These are phyloP conservation scores for Trichoderma sp. DNA, from an alignment of 2,329 filamentous ascomycete species.

Conservation along the genomic window DNA sequence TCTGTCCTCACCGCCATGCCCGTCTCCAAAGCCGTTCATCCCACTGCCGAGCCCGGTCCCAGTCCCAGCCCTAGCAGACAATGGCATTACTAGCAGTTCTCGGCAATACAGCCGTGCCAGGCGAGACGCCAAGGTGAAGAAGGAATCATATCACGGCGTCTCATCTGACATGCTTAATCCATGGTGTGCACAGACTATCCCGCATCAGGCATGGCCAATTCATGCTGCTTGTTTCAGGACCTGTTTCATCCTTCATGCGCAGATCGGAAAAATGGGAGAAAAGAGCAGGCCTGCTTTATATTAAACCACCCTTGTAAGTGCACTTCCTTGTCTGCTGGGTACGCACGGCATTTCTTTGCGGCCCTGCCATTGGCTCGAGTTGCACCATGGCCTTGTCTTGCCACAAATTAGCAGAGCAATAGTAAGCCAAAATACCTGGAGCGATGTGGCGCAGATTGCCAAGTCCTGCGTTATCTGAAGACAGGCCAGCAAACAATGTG, in stretches of 20 bases:
- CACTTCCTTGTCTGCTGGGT: not conserved
- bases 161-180: conserved; percentile 5
- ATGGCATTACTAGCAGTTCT: not conserved
- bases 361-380: not conserved
- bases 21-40: not conserved
- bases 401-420: not conserved
- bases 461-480: not conserved
- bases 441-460: conserved; percentile 5
- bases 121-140: not conserved
- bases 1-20: not conserved
- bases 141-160: conserved; percentile 2
- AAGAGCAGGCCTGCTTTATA: not conserved
- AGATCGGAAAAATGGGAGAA: not conserved
- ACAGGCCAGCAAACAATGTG: not conserved
- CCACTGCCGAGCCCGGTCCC: not conserved
- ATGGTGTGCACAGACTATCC: not conserved
- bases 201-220: not conserved
- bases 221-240: conserved; percentile 19
- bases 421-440: not conserved
- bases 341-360: not conserved
- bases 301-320: not conserved
- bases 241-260: conserved; percentile 16
- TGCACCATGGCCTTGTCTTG: not conserved
- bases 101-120: not conserved
- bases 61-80: not conserved